Evolutionary conservation across 129 eudicot species (phyloP).

Genomic region (Pseudognaphalium luteoalbum): DNA sequence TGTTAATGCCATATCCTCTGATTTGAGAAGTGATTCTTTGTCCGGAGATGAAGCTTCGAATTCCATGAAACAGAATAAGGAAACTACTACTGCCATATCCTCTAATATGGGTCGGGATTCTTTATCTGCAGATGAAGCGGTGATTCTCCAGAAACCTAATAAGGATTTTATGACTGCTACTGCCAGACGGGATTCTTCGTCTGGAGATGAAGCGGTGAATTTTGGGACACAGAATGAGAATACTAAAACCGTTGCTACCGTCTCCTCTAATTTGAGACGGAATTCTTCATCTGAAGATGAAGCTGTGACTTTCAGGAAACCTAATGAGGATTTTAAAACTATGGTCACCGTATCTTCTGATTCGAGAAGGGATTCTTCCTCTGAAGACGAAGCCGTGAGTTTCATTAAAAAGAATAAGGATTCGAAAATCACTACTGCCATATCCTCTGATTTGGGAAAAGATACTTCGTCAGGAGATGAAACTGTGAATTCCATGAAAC

Average conservation of each 20-base stretch:
- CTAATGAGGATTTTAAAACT: neutral
- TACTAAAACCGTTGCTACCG: neutral
- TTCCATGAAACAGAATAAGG: neutral
- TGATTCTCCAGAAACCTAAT: neutral
- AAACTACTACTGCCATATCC: neutral
- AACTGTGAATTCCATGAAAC: neutral
- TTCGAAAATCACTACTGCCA: neutral
- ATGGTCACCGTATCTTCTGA: neutral
- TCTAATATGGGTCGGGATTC: neutral
- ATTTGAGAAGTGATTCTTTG: neutral
- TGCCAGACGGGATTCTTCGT: neutral
- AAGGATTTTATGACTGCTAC: neutral
- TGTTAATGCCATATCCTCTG: neutral
- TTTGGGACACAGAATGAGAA: neutral
- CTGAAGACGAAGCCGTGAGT: slow-evolving; percentile 9
- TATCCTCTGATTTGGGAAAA: neutral
- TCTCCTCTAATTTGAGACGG: slow-evolving; percentile 2
- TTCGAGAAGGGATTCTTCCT: neutral
- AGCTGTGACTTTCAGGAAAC: neutral
- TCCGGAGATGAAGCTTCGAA: slow-evolving; percentile 5
- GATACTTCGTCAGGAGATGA: slow-evolving; percentile 17
- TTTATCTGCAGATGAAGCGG: neutral
- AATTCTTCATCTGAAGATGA: slow-evolving; percentile 17
- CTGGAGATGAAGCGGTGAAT: slow-evolving; percentile 1
- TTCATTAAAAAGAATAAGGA: slow-evolving; percentile 1